A percentile compares a stretch with the other conserved stretches of the same genome.
phyloP scores from a whole-genome alignment of 2,329 filamentous ascomycete genomes.

The Botryotinia globosa region DNA sequence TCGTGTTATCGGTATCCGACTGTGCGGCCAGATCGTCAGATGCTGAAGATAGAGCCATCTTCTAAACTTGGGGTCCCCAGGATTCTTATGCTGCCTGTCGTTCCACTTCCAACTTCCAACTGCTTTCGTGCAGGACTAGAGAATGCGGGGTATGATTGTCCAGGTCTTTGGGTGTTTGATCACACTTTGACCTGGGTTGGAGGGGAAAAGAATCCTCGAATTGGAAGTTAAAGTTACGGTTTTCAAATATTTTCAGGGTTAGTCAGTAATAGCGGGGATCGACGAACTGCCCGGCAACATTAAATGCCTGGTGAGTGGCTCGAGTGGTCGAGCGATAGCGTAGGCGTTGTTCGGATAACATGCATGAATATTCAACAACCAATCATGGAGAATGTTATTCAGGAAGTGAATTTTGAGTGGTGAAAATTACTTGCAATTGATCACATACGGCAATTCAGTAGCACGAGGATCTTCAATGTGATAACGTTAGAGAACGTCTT shows the following conservation, averaged over 20 bases:
- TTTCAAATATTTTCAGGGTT: conserved; percentile 20
- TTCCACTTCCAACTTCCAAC: conserved; percentile 6
- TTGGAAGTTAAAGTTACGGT: conserved; percentile 12
- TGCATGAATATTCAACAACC: neutral
- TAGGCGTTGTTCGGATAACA: neutral
- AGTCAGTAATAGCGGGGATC: conserved; percentile 20
- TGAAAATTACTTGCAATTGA: conserved; percentile 7
- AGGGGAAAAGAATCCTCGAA: conserved; percentile 20
- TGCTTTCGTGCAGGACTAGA: conserved; percentile 12
- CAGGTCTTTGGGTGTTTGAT: conserved; percentile 19
- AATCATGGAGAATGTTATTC: neutral
- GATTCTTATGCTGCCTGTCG: conserved; percentile 18
- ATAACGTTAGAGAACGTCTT: neutral
- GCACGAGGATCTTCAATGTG: conserved; percentile 12
- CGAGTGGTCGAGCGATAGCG: conserved; percentile 7
- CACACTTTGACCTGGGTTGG: conserved; percentile 13
- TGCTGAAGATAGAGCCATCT: conserved; percentile 14
- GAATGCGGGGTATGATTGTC: conserved; percentile 20
- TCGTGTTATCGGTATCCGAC: neutral
- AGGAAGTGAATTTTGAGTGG: neutral
- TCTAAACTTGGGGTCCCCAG: conserved; percentile 16
- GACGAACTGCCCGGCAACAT: conserved; percentile 13
- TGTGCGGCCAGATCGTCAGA: conserved; percentile 14
- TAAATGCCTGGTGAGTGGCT: conserved; percentile 7
- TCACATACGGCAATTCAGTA: neutral